phyloP scores from a whole-genome alignment of 2,329 filamentous ascomycete genomes.

The Cercospora beticola region DNA sequence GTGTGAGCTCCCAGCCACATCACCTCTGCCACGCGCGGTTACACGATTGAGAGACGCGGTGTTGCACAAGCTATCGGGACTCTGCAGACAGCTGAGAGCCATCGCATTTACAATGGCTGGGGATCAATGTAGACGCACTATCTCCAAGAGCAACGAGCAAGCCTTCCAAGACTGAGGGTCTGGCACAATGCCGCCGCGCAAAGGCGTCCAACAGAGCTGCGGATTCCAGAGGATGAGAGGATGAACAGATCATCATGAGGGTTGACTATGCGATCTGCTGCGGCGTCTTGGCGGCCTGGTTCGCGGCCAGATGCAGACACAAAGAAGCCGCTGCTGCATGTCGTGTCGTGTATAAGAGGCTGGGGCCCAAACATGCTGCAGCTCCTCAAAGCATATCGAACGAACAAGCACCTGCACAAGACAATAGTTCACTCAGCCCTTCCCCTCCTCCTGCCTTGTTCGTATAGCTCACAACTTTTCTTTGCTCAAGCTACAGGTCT shows the following conservation, averaged over 20 bases:
- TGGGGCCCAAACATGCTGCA: slow-evolving; percentile 2
- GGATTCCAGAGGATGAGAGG: not conserved
- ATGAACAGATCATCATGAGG: not conserved
- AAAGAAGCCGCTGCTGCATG: not conserved
- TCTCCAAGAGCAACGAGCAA: not conserved
- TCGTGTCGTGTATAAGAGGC: not conserved
- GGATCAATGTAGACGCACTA: not conserved
- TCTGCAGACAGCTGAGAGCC: not conserved
- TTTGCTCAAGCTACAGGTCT: not conserved
- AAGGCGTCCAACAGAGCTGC: not conserved
- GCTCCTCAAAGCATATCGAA: not conserved
- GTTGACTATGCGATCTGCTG: not conserved
- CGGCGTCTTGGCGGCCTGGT: not conserved
- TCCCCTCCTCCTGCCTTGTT: not conserved
- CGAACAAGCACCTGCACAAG: not conserved
- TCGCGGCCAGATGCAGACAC: not conserved
- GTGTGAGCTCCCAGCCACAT: slow-evolving; percentile 3
- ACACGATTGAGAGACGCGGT: not conserved
- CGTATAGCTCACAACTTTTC: not conserved
- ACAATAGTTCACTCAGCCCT: not conserved
- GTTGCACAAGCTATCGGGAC: not conserved
- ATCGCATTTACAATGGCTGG: not conserved
- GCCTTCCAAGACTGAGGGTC: not conserved
- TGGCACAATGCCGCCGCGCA: not conserved
- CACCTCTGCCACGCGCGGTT: not conserved